These are phyloP conservation scores for Jacaranda mimosifolia DNA, from an alignment of 257 asterid genomes.

Conservation along the genomic window DNA sequence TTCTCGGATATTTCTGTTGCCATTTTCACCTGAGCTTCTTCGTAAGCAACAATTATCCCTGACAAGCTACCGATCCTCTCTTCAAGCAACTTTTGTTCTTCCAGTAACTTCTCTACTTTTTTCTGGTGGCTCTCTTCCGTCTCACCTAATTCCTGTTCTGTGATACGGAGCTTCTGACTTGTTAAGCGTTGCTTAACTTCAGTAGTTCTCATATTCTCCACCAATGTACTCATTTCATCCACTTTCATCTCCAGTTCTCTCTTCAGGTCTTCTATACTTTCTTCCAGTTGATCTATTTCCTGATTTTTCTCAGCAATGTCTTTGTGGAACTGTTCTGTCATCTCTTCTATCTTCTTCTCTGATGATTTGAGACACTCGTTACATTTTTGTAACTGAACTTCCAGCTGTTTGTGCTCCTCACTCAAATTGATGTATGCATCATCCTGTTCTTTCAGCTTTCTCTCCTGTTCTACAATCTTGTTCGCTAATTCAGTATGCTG, in stretches of 20 bases:
- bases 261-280: conserved; percentile 64
- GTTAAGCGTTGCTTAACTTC: conserved; percentile 85
- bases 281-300: conserved; percentile 62
- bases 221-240: conserved; percentile 66
- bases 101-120: conserved; percentile 66
- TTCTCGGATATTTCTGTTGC: conserved; percentile 57
- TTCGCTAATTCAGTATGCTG: conserved; percentile 54
- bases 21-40: conserved; percentile 59
- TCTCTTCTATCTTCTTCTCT: conserved; percentile 55
- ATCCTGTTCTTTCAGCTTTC: conserved; percentile 60
- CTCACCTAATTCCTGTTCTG: conserved; percentile 75
- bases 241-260: conserved; percentile 80
- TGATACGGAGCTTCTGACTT: conserved; percentile 78
- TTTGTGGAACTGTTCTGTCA: conserved; percentile 56
- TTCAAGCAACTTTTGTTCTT: conserved; percentile 52
- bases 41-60: conserved; percentile 48
- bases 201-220: conserved; percentile 66
- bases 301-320: conserved; percentile 53
- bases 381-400: conserved; percentile 46
- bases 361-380: conserved; percentile 53
- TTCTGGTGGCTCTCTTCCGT: conserved; percentile 62
- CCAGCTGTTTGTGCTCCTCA: conserved; percentile 58
- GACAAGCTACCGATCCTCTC: conserved; percentile 53
- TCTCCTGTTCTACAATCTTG: conserved; percentile 57
- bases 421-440: conserved; percentile 54